phyloP scores from a whole-genome alignment of 2,329 filamentous ascomycete genomes.

The Fusarium xyrophilum region DNA sequence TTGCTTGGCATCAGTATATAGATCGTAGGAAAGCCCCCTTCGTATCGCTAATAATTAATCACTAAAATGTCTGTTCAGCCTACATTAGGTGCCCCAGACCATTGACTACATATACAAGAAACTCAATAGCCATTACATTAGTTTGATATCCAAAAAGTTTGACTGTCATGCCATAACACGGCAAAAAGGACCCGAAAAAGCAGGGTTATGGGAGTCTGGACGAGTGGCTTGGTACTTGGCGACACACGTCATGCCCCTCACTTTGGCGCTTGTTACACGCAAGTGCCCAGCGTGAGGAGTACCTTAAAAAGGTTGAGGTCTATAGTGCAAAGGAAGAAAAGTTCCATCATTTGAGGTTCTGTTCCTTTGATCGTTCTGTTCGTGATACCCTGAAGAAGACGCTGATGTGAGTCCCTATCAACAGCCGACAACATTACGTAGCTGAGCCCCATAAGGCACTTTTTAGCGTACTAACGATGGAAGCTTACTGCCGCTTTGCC shows the following conservation, averaged over 20 bases:
- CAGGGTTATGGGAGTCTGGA: constrained; percentile 41
- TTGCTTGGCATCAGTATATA: background rate
- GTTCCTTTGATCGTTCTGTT: background rate
- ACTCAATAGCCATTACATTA: background rate
- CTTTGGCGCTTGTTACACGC: constrained; percentile 33
- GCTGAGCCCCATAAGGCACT: constrained; percentile 12
- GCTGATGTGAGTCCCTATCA: background rate
- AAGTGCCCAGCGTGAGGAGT: constrained; percentile 17
- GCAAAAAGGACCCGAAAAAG: constrained; percentile 37
- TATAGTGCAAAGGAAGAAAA: background rate
- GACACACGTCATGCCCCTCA: constrained; percentile 44
- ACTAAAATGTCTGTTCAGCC: constrained; percentile 3
- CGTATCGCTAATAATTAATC: background rate
- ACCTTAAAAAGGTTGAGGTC: constrained; percentile 16
- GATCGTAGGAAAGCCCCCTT: background rate
- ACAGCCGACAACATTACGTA: constrained; percentile 23
- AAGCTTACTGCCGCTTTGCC: constrained; percentile 35
- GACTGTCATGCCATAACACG: constrained; percentile 24
- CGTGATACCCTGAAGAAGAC: constrained; percentile 10
- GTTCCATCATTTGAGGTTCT: background rate
- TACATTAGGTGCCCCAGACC: background rate
- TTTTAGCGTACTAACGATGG: background rate
- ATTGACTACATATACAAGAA: background rate
- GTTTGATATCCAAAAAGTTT: background rate
- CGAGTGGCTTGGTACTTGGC: constrained; percentile 44